Conservation (phyloP, 805 yeast genomes). For the Candida patagonica region DNA sequence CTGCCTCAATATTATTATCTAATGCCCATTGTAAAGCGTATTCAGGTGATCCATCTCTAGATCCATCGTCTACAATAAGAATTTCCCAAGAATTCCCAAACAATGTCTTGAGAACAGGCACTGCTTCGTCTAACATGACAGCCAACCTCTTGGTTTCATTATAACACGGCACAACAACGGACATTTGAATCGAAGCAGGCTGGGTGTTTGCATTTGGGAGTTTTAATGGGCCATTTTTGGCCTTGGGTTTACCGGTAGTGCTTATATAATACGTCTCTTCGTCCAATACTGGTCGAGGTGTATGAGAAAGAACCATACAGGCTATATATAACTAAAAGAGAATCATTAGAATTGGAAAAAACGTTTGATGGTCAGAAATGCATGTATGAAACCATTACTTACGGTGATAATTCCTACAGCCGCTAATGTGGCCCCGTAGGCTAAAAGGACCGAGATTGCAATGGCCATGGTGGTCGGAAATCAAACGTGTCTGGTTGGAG, state of each 20-base stretch:
- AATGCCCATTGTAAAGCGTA: constrained; percentile 56
- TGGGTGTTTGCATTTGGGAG: constrained; percentile 7
- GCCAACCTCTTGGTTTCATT: constrained; percentile 73
- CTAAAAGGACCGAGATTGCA: no score
- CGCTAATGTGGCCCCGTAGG: no score
- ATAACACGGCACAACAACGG: constrained; percentile 88
- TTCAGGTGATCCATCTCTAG: constrained; percentile 67
- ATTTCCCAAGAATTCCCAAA: constrained; percentile 53
- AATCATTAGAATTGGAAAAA: no score
- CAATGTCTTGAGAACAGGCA: constrained; percentile 39
- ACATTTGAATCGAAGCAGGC: constrained; percentile 40
- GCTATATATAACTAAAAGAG: not conserved
- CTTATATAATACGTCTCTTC: constrained; percentile 1
- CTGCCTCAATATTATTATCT: constrained; percentile 42
- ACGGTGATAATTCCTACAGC: no score
- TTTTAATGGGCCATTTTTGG: not conserved
- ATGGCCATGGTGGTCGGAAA: no score
- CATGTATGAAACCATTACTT: no score
- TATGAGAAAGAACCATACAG: not conserved
- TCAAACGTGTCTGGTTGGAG: no score
- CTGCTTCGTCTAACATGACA: constrained; percentile 29
- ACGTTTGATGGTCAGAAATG: no score
- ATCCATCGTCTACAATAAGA: constrained; percentile 85
- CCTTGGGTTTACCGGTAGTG: not conserved
- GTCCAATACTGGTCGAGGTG: not conserved